Percentiles rank a stretch among this genome's conserved stretches.
Conservation (phyloP, 208 protist genomes). For the Angomonas deanei region DNA sequence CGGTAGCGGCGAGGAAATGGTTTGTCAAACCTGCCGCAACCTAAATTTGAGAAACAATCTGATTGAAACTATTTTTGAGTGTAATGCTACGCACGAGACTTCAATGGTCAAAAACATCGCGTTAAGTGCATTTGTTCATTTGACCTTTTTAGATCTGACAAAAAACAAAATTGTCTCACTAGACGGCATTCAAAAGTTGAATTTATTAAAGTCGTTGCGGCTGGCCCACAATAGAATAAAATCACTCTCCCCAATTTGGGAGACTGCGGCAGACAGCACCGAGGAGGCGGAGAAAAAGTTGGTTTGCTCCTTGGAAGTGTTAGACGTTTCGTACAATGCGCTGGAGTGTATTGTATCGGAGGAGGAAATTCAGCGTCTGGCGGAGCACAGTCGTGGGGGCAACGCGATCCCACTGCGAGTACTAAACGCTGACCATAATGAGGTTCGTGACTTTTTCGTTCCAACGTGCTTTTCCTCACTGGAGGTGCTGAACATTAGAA, state of each 20-base stretch:
- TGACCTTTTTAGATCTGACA: slow-evolving; percentile 54
- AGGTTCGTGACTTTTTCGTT: slow-evolving; percentile 6
- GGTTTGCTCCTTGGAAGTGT: slow-evolving; percentile 34
- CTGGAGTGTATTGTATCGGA: slow-evolving; percentile 25
- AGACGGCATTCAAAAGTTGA: slow-evolving; percentile 40
- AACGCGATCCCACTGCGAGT: slow-evolving; percentile 20
- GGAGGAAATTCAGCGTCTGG: slow-evolving; percentile 15
- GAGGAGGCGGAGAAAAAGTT: background rate
- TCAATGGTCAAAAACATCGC: background rate
- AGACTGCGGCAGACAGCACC: slow-evolving; percentile 11
- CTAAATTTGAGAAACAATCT: background rate
- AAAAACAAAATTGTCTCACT: slow-evolving; percentile 45
- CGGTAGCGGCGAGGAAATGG: background rate
- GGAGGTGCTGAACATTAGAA: background rate
- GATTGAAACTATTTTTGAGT: background rate
- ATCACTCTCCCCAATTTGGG: slow-evolving; percentile 47
- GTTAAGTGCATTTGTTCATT: slow-evolving; percentile 17
- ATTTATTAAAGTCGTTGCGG: slow-evolving; percentile 37
- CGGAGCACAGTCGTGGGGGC: slow-evolving; percentile 1
- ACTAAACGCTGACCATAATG: slow-evolving; percentile 46
- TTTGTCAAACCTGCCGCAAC: background rate
- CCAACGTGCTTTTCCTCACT: slow-evolving; percentile 18
- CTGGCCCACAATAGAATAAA: slow-evolving; percentile 48
- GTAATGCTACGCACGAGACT: background rate
- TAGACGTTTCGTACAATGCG: slow-evolving; percentile 58